Evolutionary conservation across 768 basidiomycete genomes (phyloP), one percentile per base, ranked within the genome.

Genomic region (Crassisporium funariophilum): DNA sequence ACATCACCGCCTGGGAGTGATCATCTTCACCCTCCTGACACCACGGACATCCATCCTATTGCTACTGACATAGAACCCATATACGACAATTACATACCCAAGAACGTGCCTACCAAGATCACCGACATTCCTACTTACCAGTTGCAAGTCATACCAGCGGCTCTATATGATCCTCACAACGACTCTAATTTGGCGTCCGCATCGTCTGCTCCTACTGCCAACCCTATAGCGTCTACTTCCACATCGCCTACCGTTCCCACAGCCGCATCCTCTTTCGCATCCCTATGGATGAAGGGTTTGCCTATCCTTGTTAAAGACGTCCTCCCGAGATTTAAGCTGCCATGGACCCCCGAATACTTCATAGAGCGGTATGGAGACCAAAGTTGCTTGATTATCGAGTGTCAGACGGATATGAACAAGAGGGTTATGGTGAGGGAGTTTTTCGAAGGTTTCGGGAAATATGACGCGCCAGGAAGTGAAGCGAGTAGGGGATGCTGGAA

Each of bases 291-390:
- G 7, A 67, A 67, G 34, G 93, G 93, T 20, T 73, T 85, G 25
- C 90, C 94, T 2, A 61, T 98, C 7, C 79, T 95, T 22, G 86
- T 97, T 37, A 86, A 82, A 21, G 80, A 76, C 21, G 65, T 91
- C 15, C 66, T 79, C 38, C 57, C 73, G 11, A 78, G 82, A 53
- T 86, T 93, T 65, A 70, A 76, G 55, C 65, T 86, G 50, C 61
- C 75, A 46, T 98, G 95, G 95, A 83, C 78, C 4, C 95, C 95
- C 0, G 79, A 86, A 45, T 88, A 85, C 58, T 93, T 98, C 65
- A 77, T 82, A 13, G 65, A 80, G 41, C 74, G 83, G 52, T 86
- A 88, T 60, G 83, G 81, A 5, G 64, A 72, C 8, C 78, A 88
- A 51, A 70, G 60, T 20, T 86, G 87, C 62, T 71, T 84, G 41